These are phyloP conservation scores for Wickerhamomyces sp. DNA, from an alignment of 1,139 yeast species.

Conservation along the genomic window DNA sequence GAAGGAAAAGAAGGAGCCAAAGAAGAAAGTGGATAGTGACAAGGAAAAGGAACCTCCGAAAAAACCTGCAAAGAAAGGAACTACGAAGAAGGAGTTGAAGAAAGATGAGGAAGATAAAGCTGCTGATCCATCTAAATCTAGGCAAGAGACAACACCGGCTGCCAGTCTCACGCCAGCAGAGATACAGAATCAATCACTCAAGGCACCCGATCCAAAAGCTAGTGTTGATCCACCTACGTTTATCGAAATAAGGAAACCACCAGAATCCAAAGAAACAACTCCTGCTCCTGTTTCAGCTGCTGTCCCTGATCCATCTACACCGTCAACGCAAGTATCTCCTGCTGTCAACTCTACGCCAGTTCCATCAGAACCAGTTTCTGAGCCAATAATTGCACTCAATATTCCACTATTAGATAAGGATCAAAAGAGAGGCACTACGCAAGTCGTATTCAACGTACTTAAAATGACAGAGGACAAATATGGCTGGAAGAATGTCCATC, in stretches of 20 bases:
- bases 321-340: too few relatives aligned
- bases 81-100: conserved; percentile 1
- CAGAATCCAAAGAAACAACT: conserved; percentile 23
- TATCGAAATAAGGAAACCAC: conserved; percentile 17
- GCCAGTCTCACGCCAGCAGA: conserved; percentile 12
- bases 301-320: too few relatives aligned
- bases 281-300: too few relatives aligned
- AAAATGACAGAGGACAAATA: conserved; percentile 81
- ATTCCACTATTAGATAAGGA: conserved; percentile 43
- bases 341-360: conserved; percentile 26
- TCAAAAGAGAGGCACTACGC: conserved; percentile 60
- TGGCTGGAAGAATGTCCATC: conserved; percentile 73
- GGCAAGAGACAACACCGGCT: conserved; percentile 5
- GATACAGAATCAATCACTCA: conserved; percentile 17
- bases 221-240: conserved; percentile 22
- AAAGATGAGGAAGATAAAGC: conserved; percentile 3
- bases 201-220: conserved; percentile 16
- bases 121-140: too few relatives aligned
- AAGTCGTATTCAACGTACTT: conserved; percentile 72
- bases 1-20: background rate
- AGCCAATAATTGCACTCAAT: conserved; percentile 53
- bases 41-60: too few relatives aligned
- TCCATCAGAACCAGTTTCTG: conserved; percentile 28
- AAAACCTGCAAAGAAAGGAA: conserved; percentile 2
- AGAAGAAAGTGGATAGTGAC: too few relatives aligned